Base-by-base conservation (phyloP, 2,329 filamentous ascomycete genomes). In the Penicillium sp. region DNA sequence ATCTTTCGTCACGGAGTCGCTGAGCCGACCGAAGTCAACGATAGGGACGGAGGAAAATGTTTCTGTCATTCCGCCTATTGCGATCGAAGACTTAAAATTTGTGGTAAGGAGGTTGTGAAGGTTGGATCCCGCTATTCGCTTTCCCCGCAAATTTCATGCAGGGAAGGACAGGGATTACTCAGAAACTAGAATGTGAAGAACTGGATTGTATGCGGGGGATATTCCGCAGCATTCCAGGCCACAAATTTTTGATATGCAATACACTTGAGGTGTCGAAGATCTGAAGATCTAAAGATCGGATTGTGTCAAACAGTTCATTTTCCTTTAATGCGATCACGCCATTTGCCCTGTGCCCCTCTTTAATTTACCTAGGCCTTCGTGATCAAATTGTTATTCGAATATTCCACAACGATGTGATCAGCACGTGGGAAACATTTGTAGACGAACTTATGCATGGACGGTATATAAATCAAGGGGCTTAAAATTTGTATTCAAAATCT, bases 11-110 rank as follows among this genome's bases (percentile, higher is more conserved):
- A 27, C 45, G 5, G 63, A 57, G 27, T 67, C 50, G 5, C 56
- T 59, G 1, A 73, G 52, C 23, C 61, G 62, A 40, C 56, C 47
- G 26, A 66, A 71, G 54, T 72, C 66, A 16, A 73, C 57, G 19
- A 65, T 47, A 8, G 68, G 68, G 10, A 71, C 66, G 13, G 66
- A 67, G 11, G 67, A 67, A 47, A 71, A 70, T 7, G 62, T 61
- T 18, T 56, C 60, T 1, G 58, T 36, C 65, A 68, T 69, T 32
- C 46, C 51, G 32, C 46, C 32, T 44, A 44, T 50, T 36, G 42
- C 13, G 10, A 42, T 18, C 9, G 13, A 50, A 41, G 11, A 5
- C 4, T 41, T 6, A 4, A 7, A 41, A 1, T 41, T 8, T n/a
- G 11, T 16, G 34, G 4, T 36, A 8, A 8, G 9, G 36, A 18